Evolutionary conservation across 2,329 filamentous ascomycete species (phyloP).

Genomic region (Biscogniauxia marginata): DNA sequence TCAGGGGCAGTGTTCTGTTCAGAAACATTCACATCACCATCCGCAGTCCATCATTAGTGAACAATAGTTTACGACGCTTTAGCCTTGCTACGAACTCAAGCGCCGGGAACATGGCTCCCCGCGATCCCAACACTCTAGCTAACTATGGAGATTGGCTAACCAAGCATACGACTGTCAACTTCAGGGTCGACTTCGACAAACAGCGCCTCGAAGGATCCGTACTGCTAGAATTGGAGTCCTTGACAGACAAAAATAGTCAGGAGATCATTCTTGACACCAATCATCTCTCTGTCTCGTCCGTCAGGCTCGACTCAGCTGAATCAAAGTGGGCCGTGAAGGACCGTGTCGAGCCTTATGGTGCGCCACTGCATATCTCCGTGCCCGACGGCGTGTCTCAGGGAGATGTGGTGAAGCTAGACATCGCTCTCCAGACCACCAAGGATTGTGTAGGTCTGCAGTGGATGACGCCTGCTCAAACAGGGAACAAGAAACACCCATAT

Average conservation of each 20-base stretch:
- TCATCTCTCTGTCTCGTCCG: slow-evolving; percentile 69
- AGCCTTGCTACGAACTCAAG: slow-evolving; percentile 13
- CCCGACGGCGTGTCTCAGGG: slow-evolving; percentile 55
- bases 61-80: slow-evolving; percentile 17
- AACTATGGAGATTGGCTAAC: slow-evolving; percentile 91
- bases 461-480: slow-evolving; percentile 90
- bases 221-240: slow-evolving; percentile 70
- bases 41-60: slow-evolving; percentile 22
- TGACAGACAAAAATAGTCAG: slow-evolving; percentile 68
- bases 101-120: slow-evolving; percentile 38
- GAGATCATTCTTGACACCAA: slow-evolving; percentile 90
- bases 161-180: slow-evolving; percentile 76
- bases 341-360: slow-evolving; percentile 71
- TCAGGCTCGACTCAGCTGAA: slow-evolving; percentile 66
- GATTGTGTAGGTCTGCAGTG: slow-evolving; percentile 93
- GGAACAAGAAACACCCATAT: slow-evolving; percentile 93
- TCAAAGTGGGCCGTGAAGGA: slow-evolving; percentile 69
- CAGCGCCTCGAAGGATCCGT: slow-evolving; percentile 78
- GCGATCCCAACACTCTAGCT: slow-evolving; percentile 86
- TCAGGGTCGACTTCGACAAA: slow-evolving; percentile 80
- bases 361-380: slow-evolving; percentile 65
- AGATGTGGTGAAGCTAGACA: slow-evolving; percentile 54
- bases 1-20: slow-evolving; percentile 28
- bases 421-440: slow-evolving; percentile 76
- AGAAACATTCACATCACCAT: slow-evolving; percentile 30